Evolutionary conservation across 345 rosid species (phyloP), one percentile per base, ranked within the genome.

Genomic region (Limnanthes douglasii): DNA sequence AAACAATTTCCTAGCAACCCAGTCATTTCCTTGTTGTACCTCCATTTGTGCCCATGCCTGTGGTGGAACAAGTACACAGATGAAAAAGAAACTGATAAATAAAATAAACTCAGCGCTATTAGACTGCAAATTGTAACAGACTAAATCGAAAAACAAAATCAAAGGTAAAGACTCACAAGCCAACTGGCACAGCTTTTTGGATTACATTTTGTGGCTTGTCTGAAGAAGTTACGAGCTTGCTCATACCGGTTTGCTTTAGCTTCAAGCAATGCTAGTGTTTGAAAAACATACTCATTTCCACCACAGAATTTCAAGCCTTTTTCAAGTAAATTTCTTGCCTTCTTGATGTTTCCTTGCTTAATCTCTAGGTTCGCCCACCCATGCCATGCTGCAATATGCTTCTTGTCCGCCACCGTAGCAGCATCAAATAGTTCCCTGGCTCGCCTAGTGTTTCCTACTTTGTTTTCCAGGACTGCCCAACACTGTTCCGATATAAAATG

Each of bases 21-120:
- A 23, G 49, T 64, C 61, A 54, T 72, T 79, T 51, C 74, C 92
- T 69, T 68, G 84, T 59, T 74, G 94, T 51, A 72, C 57, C 73
- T 90, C 95, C 75, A 90, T 22, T 46, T 79, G 95, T 33, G 92
- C 86, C 98, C 98, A 84, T 37, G 95, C 92, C 98, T 88, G 61
- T 34, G 54, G 28, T 31, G 37, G 29, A 37, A 28, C 21, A 30
- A 18, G 39, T 31, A 25, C 35, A 38, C 9, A 29, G 32, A 30
- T 28, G 22, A 37, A 45, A 20, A 21, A 34, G 31, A 39, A 34
- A 26, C 19, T 40, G 15, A 20, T 41, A 21, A 6, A 54, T 11
- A 39, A 38, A 14, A 31, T 31, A 6, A 13, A 18, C n/a, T 41
- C n/a, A 11, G 25, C 24, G 11, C 40, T 22, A 34, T 42, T 23